Conservation (phyloP, 768 basidiomycete species). For the Auriscalpium vulgare region DNA sequence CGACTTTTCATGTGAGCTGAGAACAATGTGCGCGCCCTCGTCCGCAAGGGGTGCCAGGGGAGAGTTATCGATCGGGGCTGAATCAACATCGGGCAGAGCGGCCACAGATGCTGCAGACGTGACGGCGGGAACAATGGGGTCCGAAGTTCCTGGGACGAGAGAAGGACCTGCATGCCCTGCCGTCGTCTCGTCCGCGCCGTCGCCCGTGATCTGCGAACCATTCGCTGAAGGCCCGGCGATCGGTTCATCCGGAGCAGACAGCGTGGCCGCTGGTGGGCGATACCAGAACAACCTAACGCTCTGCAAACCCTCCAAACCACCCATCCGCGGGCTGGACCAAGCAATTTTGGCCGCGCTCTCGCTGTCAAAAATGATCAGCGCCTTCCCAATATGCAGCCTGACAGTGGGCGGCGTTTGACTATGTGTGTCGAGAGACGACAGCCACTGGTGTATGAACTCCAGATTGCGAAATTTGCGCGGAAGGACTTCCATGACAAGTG, state of each 20-base stretch:
- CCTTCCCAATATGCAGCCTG: slow-evolving; percentile 31
- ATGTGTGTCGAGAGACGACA: slow-evolving; percentile 19
- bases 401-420: neutral
- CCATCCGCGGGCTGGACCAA: slow-evolving; percentile 41
- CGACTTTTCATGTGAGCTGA: too few relatives aligned
- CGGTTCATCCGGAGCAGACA: neutral
- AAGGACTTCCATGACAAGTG: slow-evolving; percentile 49
- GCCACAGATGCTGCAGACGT: too few relatives aligned
- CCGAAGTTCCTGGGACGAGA: too few relatives aligned
- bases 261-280: neutral
- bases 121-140: too few relatives aligned
- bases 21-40: too few relatives aligned
- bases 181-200: too few relatives aligned
- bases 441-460: slow-evolving; percentile 37
- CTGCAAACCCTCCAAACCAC: slow-evolving; percentile 25
- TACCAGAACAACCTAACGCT: slow-evolving; percentile 25
- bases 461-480: slow-evolving; percentile 39
- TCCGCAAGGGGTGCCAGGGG: too few relatives aligned
- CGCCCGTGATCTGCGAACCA: too few relatives aligned
- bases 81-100: too few relatives aligned
- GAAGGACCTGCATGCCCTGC: too few relatives aligned
- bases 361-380: slow-evolving; percentile 43
- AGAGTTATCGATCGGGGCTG: too few relatives aligned
- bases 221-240: too few relatives aligned
- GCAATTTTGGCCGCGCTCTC: slow-evolving; percentile 37